Base-by-base conservation (phyloP, 2,329 filamentous ascomycete genomes). In the Pyricularia pennisetigena region DNA sequence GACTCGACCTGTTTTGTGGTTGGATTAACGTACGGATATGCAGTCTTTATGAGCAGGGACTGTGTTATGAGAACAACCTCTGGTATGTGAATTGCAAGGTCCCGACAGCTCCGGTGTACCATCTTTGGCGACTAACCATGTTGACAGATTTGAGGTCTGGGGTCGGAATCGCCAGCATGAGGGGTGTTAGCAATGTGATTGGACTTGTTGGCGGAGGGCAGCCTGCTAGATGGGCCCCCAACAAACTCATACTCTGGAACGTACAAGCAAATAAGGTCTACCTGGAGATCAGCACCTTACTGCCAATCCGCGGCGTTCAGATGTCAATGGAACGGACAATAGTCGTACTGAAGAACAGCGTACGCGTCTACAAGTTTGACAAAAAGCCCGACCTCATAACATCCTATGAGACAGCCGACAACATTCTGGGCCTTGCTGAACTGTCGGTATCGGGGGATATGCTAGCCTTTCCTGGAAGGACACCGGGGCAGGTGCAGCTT, bases 221-320 rank as follows among this genome's bases (percentile, higher is more conserved):
- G 73, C 88, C 89, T 69, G 93, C 94, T 67, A 94, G 94, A 75
- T 95, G 93, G 74, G 89, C 93, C 16, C 90, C 90, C 75, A 96
- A 94, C 79, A 97, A 96, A 83, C 85, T 94, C 65, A 88, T 96
- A 71, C 91, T 98, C 73, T 98, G 94, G 94, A 94, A 99, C 77
- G 93, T 97, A 74, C 84, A 87, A 70, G 91, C 91, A 72, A 88
- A 90, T 70, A 90, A 89, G 71, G 79, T 82, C 9, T 88, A 90
- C 8, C 84, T 92, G 16, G 90, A 94, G 71, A 91, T 98, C 73
- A 90, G 94, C 68, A 90, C 94, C 70, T 86, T 92, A 69, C 93
- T 92, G 24, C 87, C 91, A 1, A 88, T 98, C 28, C 86, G 93
- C 20, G 91, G 93, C 57, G 87, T 97, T 30, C 89, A 91, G 72